A percentile compares a stretch with the other conserved stretches of the same genome.
phyloP scores from a whole-genome alignment of 768 basidiomycete genomes.

The Cystobasidium ongulense region DNA sequence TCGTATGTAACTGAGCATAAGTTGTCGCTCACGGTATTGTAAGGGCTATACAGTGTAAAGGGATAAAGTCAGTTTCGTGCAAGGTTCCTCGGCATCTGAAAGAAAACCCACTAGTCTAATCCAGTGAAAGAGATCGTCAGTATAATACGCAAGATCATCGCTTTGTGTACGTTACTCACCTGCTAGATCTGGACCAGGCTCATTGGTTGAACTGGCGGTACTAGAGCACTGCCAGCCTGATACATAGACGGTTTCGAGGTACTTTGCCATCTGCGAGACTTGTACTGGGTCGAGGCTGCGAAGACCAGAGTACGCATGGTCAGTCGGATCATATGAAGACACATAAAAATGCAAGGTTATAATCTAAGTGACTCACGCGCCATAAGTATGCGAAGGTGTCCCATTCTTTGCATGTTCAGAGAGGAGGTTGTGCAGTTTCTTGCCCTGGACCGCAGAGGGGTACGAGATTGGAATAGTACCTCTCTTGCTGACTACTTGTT shows the following conservation, averaged over 20 bases:
- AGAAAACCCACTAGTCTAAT: background rate
- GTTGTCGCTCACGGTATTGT: slow-evolving; percentile 62
- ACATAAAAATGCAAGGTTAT: background rate
- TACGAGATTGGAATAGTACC: slow-evolving; percentile 78
- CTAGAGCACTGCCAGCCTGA: slow-evolving; percentile 81
- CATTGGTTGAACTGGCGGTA: slow-evolving; percentile 85
- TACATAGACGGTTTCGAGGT: slow-evolving; percentile 96
- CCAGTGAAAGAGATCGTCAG: background rate
- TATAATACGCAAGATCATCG: background rate
- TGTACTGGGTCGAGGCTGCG: slow-evolving; percentile 92
- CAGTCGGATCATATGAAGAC: background rate
- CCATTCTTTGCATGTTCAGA: slow-evolving; percentile 65
- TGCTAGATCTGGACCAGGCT: slow-evolving; percentile 96
- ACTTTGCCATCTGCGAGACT: slow-evolving; percentile 93
- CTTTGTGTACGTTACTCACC: slow-evolving; percentile 49
- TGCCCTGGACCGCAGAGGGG: slow-evolving; percentile 71
- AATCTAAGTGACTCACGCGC: slow-evolving; percentile 66
- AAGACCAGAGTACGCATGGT: slow-evolving; percentile 11
- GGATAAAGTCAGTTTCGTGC: too few relatives aligned
- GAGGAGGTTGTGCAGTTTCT: slow-evolving; percentile 74
- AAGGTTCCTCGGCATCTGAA: too few relatives aligned
- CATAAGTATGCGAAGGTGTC: slow-evolving; percentile 89
- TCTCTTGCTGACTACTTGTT: slow-evolving; percentile 85
- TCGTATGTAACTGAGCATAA: too few relatives aligned
- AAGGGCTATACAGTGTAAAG: slow-evolving; percentile 84